These are phyloP conservation scores for Digitaria exilis DNA, from an alignment of 202 grass and related monocot genomes.

Conservation along the genomic window DNA sequence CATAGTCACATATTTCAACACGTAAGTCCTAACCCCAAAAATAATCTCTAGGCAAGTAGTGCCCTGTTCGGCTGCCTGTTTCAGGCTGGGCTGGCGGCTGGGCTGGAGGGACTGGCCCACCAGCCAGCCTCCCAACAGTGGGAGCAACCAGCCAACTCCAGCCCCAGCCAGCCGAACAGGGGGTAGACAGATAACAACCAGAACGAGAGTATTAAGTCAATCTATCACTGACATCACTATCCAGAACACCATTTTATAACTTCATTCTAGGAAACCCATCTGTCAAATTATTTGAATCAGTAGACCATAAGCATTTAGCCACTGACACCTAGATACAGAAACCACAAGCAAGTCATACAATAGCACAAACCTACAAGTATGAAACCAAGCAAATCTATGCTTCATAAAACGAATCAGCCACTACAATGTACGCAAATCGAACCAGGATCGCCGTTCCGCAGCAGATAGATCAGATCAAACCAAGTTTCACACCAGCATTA, in stretches of 20 bases:
- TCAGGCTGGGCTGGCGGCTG: too few relatives aligned
- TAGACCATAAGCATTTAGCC: neutral
- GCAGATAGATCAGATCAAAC: neutral
- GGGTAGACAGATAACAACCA: neutral
- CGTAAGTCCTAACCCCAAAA: neutral
- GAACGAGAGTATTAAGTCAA: neutral
- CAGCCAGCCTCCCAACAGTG: too few relatives aligned
- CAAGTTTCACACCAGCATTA: neutral
- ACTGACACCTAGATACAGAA: neutral
- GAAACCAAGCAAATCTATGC: neutral
- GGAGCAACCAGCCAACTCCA: too few relatives aligned
- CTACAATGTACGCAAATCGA: neutral
- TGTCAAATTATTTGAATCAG: too few relatives aligned
- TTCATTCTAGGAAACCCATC: neutral
- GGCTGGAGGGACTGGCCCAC: too few relatives aligned
- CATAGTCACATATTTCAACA: neutral
- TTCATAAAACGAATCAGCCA: neutral
- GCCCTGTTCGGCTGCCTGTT: too few relatives aligned
- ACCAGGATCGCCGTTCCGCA: neutral
- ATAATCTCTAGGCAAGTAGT: neutral
- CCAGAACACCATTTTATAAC: neutral
- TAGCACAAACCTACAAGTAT: constrained; percentile 1
- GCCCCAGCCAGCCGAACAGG: too few relatives aligned
- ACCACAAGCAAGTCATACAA: neutral
- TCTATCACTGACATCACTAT: neutral